Conservation (phyloP, 345 rosid genomes). For the Euphorbia pulcherrima region DNA sequence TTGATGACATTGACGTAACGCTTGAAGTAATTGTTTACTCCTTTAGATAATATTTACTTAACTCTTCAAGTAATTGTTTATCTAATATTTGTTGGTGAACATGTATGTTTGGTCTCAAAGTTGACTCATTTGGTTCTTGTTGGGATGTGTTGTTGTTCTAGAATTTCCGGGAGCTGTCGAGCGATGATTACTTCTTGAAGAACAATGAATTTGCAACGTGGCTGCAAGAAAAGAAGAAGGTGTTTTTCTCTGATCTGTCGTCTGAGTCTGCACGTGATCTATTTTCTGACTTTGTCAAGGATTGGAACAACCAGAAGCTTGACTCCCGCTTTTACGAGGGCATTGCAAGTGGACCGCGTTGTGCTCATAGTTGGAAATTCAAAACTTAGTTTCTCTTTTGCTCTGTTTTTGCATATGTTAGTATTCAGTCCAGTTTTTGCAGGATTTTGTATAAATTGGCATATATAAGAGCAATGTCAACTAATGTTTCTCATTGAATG, state of each 20-base stretch:
- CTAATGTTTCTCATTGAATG: no score
- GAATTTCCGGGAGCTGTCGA: conserved; percentile 64
- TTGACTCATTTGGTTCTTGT: neutral
- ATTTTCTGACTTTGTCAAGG: conserved; percentile 60
- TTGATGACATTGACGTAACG: no score
- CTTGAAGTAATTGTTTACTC: no score
- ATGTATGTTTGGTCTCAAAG: neutral
- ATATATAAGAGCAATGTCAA: no score
- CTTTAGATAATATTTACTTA: no score
- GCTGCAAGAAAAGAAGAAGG: conserved; percentile 74
- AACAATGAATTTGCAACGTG: conserved; percentile 87
- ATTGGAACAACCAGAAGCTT: conserved; percentile 75
- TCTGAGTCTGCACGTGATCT: conserved; percentile 65
- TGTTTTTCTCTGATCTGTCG: conserved; percentile 77
- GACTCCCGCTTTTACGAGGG: conserved; percentile 77
- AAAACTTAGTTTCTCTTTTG: conserved; percentile 27
- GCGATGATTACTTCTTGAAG: conserved; percentile 82
- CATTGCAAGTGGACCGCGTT: conserved; percentile 63
- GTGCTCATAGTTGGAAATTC: conserved; percentile 80
- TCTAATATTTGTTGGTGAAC: no score
- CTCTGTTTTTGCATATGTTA: conserved; percentile 6
- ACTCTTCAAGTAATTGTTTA: no score
- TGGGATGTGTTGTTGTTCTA: conserved; percentile 21
- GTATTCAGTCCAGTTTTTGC: neutral
- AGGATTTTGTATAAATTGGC: neutral